These are phyloP conservation scores for Pistacia atlantica DNA, from an alignment of 345 rosid species.

Conservation along the genomic window DNA sequence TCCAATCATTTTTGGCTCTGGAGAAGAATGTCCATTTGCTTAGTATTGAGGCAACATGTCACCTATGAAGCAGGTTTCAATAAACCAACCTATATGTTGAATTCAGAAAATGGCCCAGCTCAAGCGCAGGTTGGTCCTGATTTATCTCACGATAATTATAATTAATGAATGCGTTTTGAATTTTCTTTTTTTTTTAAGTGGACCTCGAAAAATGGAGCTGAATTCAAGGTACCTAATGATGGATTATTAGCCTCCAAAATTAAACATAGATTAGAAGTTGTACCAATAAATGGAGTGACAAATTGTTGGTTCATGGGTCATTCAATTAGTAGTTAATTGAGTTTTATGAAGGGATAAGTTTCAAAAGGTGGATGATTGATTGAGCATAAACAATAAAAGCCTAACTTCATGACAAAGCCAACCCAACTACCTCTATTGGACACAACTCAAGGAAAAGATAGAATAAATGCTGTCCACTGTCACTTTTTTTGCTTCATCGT, in stretches of 20 bases:
- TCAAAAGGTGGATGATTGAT: conserved; percentile 18
- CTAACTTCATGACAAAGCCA: conserved; percentile 43
- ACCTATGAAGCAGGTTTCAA: background rate
- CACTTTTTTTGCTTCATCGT: conserved; percentile 2
- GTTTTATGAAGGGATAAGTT: conserved; percentile 19
- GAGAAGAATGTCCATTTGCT: background rate
- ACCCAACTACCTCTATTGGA: conserved; percentile 34
- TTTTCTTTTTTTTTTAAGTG: background rate
- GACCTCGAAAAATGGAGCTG: background rate
- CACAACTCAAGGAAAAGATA: conserved; percentile 7
- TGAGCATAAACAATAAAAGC: conserved; percentile 19
- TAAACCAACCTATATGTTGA: no score
- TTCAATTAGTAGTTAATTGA: conserved; percentile 19
- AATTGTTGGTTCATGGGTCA: conserved; percentile 30
- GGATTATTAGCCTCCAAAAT: background rate
- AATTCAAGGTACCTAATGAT: background rate
- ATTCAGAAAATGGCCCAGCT: no score
- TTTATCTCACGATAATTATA: no score
- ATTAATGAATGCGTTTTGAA: background rate
- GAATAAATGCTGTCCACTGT: background rate
- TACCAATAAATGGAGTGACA: conserved; percentile 10
- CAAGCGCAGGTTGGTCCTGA: background rate
- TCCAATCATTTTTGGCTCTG: background rate
- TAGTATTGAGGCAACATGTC: conserved; percentile 1
- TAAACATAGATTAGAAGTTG: background rate